phyloP scores from a whole-genome alignment of 306 rosid genomes.

The Coriaria nepalensis region DNA sequence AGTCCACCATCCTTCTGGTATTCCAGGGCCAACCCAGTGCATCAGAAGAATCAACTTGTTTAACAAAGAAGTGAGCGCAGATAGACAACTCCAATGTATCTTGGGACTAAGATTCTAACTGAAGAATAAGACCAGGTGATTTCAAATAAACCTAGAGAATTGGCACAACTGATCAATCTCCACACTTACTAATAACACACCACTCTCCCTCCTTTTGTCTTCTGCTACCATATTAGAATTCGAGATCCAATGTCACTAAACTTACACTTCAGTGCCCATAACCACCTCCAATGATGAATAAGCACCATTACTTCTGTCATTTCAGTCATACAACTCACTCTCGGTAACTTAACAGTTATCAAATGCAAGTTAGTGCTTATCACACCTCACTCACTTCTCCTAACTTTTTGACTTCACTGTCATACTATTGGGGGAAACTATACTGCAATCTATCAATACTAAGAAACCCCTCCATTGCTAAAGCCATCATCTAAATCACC shows the following conservation, averaged over 20 bases:
- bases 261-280: too few relatives aligned
- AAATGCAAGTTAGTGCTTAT: too few relatives aligned
- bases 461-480: too few relatives aligned
- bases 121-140: slow-evolving; percentile 17
- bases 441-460: too few relatives aligned
- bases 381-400: too few relatives aligned
- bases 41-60: slow-evolving; percentile 14
- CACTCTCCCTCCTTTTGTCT: slow-evolving; percentile 7
- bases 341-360: too few relatives aligned
- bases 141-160: background rate
- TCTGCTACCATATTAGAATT: slow-evolving; percentile 8
- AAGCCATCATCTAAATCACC: too few relatives aligned
- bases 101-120: slow-evolving; percentile 20
- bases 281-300: too few relatives aligned
- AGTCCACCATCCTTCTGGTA: slow-evolving; percentile 23
- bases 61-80: slow-evolving; percentile 4
- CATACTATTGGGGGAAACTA: too few relatives aligned
- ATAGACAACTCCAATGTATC: slow-evolving; percentile 15
- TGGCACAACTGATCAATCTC: slow-evolving; percentile 6
- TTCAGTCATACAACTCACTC: too few relatives aligned
- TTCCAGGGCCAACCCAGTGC: slow-evolving; percentile 22
- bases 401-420: too few relatives aligned
- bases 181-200: slow-evolving; percentile 3
- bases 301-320: too few relatives aligned
- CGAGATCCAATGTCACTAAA: background rate